Evolutionary conservation across 2,329 filamentous ascomycete species (phyloP).

Genomic region (Graphilbum ipis-grandicollis): DNA sequence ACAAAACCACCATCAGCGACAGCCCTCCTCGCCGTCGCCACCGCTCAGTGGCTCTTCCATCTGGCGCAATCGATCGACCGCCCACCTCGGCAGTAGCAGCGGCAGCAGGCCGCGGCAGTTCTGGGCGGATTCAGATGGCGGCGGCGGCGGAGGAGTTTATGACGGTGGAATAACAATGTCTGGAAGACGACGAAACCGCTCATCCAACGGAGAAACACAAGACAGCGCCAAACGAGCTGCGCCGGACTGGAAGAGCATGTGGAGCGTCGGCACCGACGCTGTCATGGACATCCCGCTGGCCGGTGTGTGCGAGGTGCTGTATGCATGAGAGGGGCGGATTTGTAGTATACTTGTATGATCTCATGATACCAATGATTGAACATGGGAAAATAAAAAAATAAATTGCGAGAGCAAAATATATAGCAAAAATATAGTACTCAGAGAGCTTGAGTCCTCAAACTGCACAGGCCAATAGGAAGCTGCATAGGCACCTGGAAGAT

Average conservation of each 20-base stretch:
- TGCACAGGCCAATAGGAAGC: no score
- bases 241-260: slow-evolving; percentile 62
- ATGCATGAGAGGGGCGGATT: slow-evolving; percentile 32
- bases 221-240: slow-evolving; percentile 1
- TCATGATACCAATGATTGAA: no score
- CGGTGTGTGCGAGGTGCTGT: slow-evolving; percentile 87
- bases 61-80: slow-evolving; percentile 2
- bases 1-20: slow-evolving; percentile 6
- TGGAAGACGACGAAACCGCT: slow-evolving; percentile 1
- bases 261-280: slow-evolving; percentile 87
- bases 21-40: slow-evolving; percentile 8
- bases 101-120: background rate
- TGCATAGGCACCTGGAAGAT: background rate
- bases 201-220: background rate
- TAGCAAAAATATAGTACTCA: background rate
- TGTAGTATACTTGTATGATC: no score
- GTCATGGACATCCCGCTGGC: slow-evolving; percentile 94
- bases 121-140: slow-evolving; percentile 6
- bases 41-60: slow-evolving; percentile 1
- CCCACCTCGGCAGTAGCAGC: background rate
- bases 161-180: slow-evolving; percentile 6
- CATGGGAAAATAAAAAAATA: no score
- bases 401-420: no score
- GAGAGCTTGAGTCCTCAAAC: no score
- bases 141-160: slow-evolving; percentile 15